Evolutionary conservation across 2,329 filamentous ascomycete species (phyloP), one percentile per base, ranked within the genome.

Genomic region (Colletotrichum spaethianum): DNA sequence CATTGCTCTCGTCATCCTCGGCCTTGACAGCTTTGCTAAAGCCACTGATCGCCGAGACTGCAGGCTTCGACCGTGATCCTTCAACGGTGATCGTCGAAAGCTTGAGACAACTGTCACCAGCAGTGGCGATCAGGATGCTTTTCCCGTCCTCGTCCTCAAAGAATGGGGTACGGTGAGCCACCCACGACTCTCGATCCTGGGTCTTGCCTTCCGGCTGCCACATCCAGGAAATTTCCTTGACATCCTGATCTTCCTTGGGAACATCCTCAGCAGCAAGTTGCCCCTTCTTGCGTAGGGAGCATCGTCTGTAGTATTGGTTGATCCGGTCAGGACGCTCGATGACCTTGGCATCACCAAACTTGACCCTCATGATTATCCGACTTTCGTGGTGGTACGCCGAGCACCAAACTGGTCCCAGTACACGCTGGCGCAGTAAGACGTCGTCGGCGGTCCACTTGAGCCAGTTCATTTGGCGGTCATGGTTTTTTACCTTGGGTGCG

Each of bases 401-500:
- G 64, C 84, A 92, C 93, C 94, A 97, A 7, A 94, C 80, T 5
- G 89, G 83, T 0, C 91, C 91, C 18, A 96, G 83, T 0, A 92
- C 91, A 11, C 87, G 86, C 62, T 89, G 83, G 6, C 89, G 86
- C 6, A 87, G 84, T 7, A 83, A 78, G 20, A 95, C 86, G 1
- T 89, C 86, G 3, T 84, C 81, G n/a, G 86, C 82, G 0, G 83
- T 83, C 86, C 89, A 90, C 4, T 75, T 56, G 0, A 53, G 55
- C 87, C 92, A 94, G 73, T 91, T 82, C 9, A 97, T 82, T 70
- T 90, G 87, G 2, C 85, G 83, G 76, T 96, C 90, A 7, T 86
- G 82, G 67, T 92, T 88, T 1, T 82, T 89, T 72, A 98, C 89
- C 79, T 98, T 98, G 1, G 90, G 89, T 1, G 96, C 96, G 77